Conservation (phyloP, 2,329 filamentous ascomycete species). For the Alternaria sp. region DNA sequence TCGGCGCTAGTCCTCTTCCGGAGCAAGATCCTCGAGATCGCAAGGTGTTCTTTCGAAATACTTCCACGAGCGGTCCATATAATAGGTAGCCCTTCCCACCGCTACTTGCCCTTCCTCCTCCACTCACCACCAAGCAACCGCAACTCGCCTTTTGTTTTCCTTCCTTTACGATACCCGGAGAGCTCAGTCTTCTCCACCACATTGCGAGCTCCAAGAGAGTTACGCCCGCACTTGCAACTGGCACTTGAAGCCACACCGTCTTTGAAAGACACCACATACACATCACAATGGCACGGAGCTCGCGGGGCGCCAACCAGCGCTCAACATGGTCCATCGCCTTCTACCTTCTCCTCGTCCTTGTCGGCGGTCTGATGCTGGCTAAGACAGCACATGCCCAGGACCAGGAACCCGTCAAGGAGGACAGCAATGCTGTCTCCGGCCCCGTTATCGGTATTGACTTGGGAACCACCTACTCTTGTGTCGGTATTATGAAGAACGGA, state of each 20-base stretch:
- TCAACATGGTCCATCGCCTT: conserved; percentile 88
- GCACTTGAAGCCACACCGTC: conserved; percentile 26
- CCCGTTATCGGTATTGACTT: conserved; percentile 81
- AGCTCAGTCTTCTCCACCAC: conserved; percentile 31
- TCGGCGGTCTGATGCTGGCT: conserved; percentile 83
- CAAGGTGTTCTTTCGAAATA: conserved; percentile 45
- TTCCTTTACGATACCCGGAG: conserved; percentile 44
- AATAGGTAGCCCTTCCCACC: conserved; percentile 36
- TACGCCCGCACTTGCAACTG: conserved; percentile 28
- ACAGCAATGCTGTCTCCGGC: conserved; percentile 59
- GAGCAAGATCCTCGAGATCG: conserved; percentile 32
- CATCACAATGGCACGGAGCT: conserved; percentile 65
- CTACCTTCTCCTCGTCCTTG: conserved; percentile 90
- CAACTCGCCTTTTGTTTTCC: conserved; percentile 27
- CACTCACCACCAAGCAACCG: conserved; percentile 27
- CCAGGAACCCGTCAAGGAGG: conserved; percentile 70
- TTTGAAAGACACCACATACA: conserved; percentile 23
- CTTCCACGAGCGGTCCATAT: conserved; percentile 39
- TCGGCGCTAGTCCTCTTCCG: conserved; percentile 29
- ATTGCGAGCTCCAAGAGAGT: conserved; percentile 38
- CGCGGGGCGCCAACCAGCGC: conserved; percentile 72
- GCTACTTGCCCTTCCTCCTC: conserved; percentile 28
- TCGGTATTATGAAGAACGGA: conserved; percentile 71
- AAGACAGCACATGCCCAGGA: conserved; percentile 76
- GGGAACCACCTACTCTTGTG: conserved; percentile 93